phyloP scores from a whole-genome alignment of 345 rosid species.

The Eucalyptus marginata region DNA sequence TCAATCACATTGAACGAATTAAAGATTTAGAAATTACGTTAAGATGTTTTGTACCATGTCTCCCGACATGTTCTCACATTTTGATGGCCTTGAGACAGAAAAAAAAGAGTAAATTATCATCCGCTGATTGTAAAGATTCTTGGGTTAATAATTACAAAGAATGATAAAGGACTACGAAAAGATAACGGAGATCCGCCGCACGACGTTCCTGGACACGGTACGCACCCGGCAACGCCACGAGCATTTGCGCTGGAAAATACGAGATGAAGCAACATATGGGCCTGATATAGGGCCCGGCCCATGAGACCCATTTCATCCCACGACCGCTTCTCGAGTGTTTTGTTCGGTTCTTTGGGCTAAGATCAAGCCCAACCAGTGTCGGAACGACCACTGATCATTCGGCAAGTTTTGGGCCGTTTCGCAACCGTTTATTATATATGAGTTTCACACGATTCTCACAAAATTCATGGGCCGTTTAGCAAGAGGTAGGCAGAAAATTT shows the following conservation, averaged over 20 bases:
- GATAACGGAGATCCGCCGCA: neutral
- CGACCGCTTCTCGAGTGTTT: neutral
- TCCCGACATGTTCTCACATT: neutral
- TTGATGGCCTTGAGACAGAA: neutral
- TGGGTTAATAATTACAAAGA: neutral
- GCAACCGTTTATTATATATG: neutral
- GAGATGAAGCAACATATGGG: neutral
- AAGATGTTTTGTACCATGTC: too few relatives aligned
- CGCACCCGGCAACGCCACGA: neutral
- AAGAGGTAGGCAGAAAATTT: neutral
- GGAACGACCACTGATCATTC: neutral
- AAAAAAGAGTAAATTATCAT: neutral
- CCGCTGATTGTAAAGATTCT: neutral
- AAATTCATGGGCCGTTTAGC: neutral
- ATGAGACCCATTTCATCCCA: neutral
- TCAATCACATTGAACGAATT: fast-evolving
- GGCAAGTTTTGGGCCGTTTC: neutral
- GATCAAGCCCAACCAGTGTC: neutral
- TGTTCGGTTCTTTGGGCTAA: neutral
- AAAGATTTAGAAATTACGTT: too few relatives aligned
- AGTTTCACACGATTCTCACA: neutral
- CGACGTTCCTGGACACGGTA: neutral
- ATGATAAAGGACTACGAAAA: neutral
- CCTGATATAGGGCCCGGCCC: neutral
- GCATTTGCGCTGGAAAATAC: neutral